phyloP scores from a whole-genome alignment of 129 eudicot species.

The Escallonia herrerae region DNA sequence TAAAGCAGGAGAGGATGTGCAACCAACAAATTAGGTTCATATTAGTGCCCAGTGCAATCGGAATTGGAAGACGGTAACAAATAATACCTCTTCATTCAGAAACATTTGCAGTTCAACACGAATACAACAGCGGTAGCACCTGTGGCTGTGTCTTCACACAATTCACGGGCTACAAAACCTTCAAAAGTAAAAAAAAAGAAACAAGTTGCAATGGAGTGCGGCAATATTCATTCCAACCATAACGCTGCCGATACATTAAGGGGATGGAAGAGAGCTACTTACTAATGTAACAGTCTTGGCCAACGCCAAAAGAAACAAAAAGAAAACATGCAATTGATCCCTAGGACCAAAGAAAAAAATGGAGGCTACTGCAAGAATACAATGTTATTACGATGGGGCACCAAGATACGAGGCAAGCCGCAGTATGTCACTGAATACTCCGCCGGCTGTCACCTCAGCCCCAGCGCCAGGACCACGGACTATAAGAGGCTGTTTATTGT shows the following conservation, averaged over 20 bases:
- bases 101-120: too few species aligned
- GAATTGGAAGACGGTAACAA: too few species aligned
- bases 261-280: background rate
- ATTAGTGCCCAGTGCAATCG: too few species aligned
- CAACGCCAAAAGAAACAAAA: background rate
- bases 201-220: background rate
- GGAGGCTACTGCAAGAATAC: constrained; percentile 7
- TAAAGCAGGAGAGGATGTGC: too few species aligned
- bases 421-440: constrained; percentile 87
- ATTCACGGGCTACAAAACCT: constrained; percentile 1
- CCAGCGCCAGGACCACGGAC: constrained; percentile 99
- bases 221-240: background rate
- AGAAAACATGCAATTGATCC: background rate
- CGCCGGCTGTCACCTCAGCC: constrained; percentile 98
- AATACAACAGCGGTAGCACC: too few species aligned
- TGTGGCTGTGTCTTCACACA: background rate
- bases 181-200: background rate
- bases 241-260: background rate
- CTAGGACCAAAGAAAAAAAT: background rate
- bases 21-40: too few species aligned
- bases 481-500: constrained; percentile 80
- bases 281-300: background rate
- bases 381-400: constrained; percentile 65
- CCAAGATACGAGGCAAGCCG: constrained; percentile 95
- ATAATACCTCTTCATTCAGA: too few species aligned